phyloP scores from a whole-genome alignment of 1,139 yeast species.

The Kluyveromyces sp. region DNA sequence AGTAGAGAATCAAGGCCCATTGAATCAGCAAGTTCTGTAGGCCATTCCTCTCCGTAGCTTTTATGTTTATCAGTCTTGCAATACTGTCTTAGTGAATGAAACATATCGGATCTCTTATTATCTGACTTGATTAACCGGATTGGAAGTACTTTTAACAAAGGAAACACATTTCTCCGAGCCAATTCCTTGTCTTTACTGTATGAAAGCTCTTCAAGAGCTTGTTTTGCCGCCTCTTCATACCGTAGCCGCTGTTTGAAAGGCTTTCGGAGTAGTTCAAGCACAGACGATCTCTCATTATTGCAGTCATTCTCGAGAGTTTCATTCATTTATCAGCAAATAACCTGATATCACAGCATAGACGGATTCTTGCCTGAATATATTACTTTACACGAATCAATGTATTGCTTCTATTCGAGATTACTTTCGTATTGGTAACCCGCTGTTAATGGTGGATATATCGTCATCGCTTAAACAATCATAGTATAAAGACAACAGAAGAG shows the following conservation, averaged over 20 bases:
- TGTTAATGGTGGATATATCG: no score
- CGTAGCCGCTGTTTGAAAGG: background rate
- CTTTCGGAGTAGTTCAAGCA: background rate
- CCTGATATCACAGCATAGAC: background rate
- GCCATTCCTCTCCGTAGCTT: background rate
- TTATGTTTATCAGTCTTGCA: background rate
- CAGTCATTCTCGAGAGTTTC: background rate
- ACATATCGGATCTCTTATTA: background rate
- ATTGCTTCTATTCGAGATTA: no score
- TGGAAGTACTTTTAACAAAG: background rate
- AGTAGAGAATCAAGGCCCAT: constrained; percentile 2
- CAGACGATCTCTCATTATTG: background rate
- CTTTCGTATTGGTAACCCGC: no score
- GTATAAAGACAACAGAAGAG: no score
- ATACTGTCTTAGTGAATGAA: background rate
- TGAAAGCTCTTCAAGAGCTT: background rate
- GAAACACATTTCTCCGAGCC: background rate
- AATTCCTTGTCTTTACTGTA: background rate
- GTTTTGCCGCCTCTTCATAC: background rate
- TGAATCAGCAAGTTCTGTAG: constrained; percentile 2
- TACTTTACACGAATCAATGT: no score
- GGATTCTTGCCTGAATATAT: no score
- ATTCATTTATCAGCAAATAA: background rate
- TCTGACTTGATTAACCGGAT: background rate
- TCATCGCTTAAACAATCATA: no score